Conservation (phyloP, 2,329 filamentous ascomycete species). For the Podosphaera aphanis region DNA sequence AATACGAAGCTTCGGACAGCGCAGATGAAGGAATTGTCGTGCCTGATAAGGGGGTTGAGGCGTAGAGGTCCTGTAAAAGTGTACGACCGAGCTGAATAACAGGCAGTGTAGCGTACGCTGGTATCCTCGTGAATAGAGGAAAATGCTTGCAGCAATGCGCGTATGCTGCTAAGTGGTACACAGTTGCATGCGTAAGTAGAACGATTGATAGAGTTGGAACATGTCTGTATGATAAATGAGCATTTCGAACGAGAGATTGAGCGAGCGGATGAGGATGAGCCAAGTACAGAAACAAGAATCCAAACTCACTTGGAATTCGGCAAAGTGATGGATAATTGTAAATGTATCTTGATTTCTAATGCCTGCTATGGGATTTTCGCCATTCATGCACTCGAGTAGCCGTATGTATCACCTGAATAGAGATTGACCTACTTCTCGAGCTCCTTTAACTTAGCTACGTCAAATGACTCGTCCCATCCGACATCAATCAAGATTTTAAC, state of each 20-base stretch:
- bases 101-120: conserved; percentile 80
- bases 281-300: background rate
- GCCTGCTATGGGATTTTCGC: conserved; percentile 9
- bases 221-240: conserved; percentile 31
- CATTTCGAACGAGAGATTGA: conserved; percentile 6
- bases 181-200: conserved; percentile 81
- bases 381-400: background rate
- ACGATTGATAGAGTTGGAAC: conserved; percentile 80
- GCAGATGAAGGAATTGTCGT: conserved; percentile 55
- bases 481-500: conserved; percentile 89
- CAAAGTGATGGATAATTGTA: conserved; percentile 4
- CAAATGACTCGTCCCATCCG: conserved; percentile 87
- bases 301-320: conserved; percentile 2
- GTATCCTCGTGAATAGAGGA: conserved; percentile 73
- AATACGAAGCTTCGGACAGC: conserved; percentile 40
- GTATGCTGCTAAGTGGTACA: conserved; percentile 76
- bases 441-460: conserved; percentile 57
- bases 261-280: background rate
- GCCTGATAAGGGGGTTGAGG: conserved; percentile 67
- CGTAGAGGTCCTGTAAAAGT: conserved; percentile 75
- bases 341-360: conserved; percentile 11
- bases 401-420: conserved; percentile 1
- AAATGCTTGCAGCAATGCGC: conserved; percentile 95
- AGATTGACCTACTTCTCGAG: conserved; percentile 52
- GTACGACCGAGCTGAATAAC: conserved; percentile 85